phyloP scores from a whole-genome alignment of 208 protist species.

The Leishmania tarentolae region DNA sequence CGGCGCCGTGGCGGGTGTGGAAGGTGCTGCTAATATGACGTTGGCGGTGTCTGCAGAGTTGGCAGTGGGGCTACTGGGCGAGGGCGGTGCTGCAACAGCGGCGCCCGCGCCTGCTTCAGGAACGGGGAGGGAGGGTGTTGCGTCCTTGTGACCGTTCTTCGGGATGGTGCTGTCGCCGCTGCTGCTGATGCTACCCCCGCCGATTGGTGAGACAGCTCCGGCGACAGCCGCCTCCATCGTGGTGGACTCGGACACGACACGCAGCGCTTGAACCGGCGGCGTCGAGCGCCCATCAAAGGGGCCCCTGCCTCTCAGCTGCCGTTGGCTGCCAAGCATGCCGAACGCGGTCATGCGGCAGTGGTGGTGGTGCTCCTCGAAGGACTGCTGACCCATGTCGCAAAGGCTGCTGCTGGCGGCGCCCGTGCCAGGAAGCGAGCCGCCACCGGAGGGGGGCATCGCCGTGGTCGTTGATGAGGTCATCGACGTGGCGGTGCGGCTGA shows the following conservation, averaged over 20 bases:
- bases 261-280: background rate
- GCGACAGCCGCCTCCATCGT: background rate
- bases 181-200: background rate
- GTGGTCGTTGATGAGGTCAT: background rate
- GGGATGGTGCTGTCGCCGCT: background rate
- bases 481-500: background rate
- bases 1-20: background rate
- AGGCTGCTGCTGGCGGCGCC: slow-evolving; percentile 12
- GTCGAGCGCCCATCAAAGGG: background rate
- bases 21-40: background rate
- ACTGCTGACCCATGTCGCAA: slow-evolving; percentile 32
- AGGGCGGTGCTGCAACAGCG: background rate
- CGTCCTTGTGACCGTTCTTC: background rate
- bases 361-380: slow-evolving; percentile 31
- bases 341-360: slow-evolving; percentile 23
- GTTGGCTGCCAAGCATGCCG: slow-evolving; percentile 9
- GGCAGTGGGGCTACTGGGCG: slow-evolving; percentile 2
- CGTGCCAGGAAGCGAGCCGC: slow-evolving; percentile 7
- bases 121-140: background rate
- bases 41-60: background rate
- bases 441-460: background rate
- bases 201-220: background rate
- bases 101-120: background rate
- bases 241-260: background rate
- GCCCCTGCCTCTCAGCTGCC: slow-evolving; percentile 1